Evolutionary conservation across 352 stramenopile species (phyloP).

Genomic region (Globisporangium barbulae): DNA sequence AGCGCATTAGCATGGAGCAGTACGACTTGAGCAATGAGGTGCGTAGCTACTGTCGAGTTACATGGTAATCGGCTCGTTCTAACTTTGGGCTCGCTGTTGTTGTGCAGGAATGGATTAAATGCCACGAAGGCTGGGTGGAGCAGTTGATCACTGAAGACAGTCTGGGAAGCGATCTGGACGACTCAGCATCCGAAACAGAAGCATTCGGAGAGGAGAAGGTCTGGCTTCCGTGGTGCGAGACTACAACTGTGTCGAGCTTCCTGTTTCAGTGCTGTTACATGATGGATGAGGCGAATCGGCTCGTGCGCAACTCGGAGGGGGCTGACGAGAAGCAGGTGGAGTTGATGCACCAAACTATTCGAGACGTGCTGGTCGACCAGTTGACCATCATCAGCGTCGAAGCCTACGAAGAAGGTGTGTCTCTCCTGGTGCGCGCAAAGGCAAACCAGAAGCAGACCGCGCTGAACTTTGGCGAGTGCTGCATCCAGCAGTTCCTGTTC

Average conservation of each 20-base stretch:
- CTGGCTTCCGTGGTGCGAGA: constrained; percentile 85
- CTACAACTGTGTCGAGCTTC: constrained; percentile 77
- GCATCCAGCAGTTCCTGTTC: constrained; percentile 84
- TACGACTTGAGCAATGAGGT: constrained; percentile 80
- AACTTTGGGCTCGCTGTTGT: background rate
- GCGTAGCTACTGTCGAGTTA: background rate
- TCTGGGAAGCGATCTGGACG: constrained; percentile 31
- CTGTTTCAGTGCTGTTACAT: constrained; percentile 82
- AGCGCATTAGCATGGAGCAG: constrained; percentile 59
- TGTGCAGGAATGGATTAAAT: constrained; percentile 65
- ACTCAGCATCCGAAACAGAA: constrained; percentile 40
- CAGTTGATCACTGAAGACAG: constrained; percentile 57
- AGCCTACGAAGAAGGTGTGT: constrained; percentile 65
- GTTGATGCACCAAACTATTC: constrained; percentile 65
- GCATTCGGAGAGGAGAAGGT: constrained; percentile 64
- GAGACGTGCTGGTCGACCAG: constrained; percentile 69
- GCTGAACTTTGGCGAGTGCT: constrained; percentile 84
- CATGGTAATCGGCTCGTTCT: background rate
- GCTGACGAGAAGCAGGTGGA: constrained; percentile 43
- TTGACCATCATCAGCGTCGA: constrained; percentile 72
- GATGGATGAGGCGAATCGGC: constrained; percentile 71
- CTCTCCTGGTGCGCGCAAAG: constrained; percentile 56
- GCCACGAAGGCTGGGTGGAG: constrained; percentile 73
- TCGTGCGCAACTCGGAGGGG: constrained; percentile 44
- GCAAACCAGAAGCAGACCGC: constrained; percentile 36